phyloP scores from a whole-genome alignment of 2,329 filamentous ascomycete genomes.

The Clarireedia paspali region DNA sequence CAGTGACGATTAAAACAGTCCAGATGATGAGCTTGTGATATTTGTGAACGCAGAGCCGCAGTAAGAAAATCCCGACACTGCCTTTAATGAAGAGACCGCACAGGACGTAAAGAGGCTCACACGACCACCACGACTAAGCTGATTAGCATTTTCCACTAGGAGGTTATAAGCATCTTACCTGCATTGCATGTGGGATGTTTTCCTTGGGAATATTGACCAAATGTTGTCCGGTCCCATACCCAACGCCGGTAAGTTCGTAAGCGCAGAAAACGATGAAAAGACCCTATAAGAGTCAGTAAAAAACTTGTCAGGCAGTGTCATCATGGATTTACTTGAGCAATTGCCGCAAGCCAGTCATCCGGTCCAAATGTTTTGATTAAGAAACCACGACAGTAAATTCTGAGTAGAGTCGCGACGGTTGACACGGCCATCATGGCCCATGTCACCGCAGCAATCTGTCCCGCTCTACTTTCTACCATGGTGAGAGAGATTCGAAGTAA shows the following conservation, averaged over 20 bases:
- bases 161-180: neutral
- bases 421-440: neutral
- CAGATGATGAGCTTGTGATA: conserved; percentile 11
- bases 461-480: no score
- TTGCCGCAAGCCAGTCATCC: neutral
- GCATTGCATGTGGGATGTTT: neutral
- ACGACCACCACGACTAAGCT: conserved; percentile 30
- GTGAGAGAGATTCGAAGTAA: no score
- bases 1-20: conserved; percentile 27
- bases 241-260: neutral
- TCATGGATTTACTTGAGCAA: neutral
- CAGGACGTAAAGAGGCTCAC: conserved; percentile 32
- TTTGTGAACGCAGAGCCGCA: conserved; percentile 28
- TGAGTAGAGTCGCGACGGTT: neutral
- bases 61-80: conserved; percentile 33
- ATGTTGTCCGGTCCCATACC: neutral
- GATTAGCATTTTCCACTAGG: no score
- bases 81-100: conserved; percentile 33
- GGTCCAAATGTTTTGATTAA: neutral
- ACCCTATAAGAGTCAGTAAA: neutral
- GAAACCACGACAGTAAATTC: neutral
- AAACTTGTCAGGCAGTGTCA: neutral
- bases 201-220: neutral
- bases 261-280: neutral
- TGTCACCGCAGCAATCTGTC: neutral